A percentile compares a stretch with the other conserved stretches of the same genome.
phyloP scores from a whole-genome alignment of 2,329 filamentous ascomycete species.

The Trichoderma semiorbis region DNA sequence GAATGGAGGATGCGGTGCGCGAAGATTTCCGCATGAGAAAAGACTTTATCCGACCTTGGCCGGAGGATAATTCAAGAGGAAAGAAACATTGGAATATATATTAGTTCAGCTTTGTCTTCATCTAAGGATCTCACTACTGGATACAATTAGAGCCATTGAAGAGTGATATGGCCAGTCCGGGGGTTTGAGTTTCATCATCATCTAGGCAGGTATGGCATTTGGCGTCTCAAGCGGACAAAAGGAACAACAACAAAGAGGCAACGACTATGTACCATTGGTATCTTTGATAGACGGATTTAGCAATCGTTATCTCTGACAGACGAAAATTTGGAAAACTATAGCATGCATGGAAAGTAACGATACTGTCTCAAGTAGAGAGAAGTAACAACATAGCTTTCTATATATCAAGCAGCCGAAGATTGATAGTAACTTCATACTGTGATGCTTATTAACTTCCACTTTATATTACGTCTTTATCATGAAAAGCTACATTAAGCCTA shows the following conservation, averaged over 20 bases:
- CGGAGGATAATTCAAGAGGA: background rate
- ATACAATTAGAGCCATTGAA: background rate
- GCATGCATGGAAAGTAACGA: too few relatives aligned
- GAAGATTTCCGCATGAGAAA: background rate
- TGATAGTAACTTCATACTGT: too few relatives aligned
- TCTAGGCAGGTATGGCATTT: background rate
- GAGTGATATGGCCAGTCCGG: background rate
- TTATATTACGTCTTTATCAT: too few relatives aligned
- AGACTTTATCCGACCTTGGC: background rate
- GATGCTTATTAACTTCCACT: too few relatives aligned
- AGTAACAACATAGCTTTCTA: too few relatives aligned
- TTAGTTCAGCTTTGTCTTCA: background rate
- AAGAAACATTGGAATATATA: background rate
- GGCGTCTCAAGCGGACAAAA: too few relatives aligned
- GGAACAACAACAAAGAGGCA: too few relatives aligned
- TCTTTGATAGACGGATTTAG: background rate
- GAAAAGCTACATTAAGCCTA: too few relatives aligned
- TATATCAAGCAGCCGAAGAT: too few relatives aligned
- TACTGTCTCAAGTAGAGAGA: too few relatives aligned
- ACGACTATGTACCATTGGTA: too few relatives aligned
- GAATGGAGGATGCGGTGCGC: background rate
- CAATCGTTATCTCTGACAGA: background rate
- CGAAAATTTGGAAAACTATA: too few relatives aligned
- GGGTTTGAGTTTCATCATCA: background rate
- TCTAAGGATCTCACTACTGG: background rate